Base-by-base conservation (phyloP, 495 filamentous ascomycete species). In the Tuber borchii region DNA sequence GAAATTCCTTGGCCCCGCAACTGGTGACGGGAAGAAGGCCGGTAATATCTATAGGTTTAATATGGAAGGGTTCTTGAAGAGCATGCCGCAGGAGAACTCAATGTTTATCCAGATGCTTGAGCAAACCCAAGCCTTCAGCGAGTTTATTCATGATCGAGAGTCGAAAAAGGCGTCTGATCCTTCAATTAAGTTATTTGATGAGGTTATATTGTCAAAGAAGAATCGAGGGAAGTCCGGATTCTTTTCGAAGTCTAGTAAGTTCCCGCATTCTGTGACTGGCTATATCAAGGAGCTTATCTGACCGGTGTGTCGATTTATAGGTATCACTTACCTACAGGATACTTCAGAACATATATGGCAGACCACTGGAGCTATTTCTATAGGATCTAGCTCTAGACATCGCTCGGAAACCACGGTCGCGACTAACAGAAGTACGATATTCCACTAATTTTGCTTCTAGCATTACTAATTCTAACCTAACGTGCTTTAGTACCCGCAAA, bases 111-210 rank as follows among this genome's bases (percentile, higher is more conserved):
- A 85, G 73, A 90, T 95, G 87, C 87, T 99, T 83, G 92, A 92
- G 82, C 92, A 99, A 78, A 99, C 95, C 7, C 95, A 99, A 90
- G 94, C 88, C 22, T 97, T 99, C 84, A 97, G 97, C 82, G 93
- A 97, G 84, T 99, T 98, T 82, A 95, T 97, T 81, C 93, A 96
- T 82, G 93, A 97, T 71, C 90, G 95, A 45, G 95, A 99, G 83
- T 87, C 87, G 22, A 87, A 87, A 46, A 83, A 87, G 17, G 83
- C 88, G 9, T 81, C 84, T 1, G 82, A 88, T 73, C 91, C 93
- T 5, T 79, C 87, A 14, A 92, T 98, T 82, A 90, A 93, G 73
- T 87, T 99, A 37, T 99, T 99, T 83, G 95, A 99, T 84, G 92
- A 97, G 83, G 92, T 99, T 79, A 95, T 99, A 77, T 87, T 97